Evolutionary conservation across 768 basidiomycete genomes (phyloP).

Genomic region (Fibroporia radiculosa): DNA sequence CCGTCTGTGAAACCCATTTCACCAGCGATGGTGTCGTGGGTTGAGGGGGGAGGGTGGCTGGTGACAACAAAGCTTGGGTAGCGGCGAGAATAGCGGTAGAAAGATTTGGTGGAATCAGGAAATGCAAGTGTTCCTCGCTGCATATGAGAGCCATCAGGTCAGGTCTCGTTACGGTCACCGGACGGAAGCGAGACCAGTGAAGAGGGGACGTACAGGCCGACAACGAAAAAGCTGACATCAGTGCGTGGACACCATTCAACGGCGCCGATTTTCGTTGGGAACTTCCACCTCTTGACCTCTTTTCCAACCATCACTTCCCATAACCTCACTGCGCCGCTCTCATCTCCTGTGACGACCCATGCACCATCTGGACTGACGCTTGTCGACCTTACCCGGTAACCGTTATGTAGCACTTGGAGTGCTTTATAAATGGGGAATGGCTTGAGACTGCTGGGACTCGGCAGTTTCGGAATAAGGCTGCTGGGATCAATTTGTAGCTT

Average conservation of each 20-base stretch:
- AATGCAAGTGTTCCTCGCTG: constrained; percentile 76
- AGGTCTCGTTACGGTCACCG: not conserved
- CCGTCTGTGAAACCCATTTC: constrained; percentile 56
- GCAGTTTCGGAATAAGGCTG: constrained; percentile 88
- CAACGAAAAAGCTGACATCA: constrained; percentile 73
- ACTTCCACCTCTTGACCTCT: constrained; percentile 81
- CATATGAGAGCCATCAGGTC: constrained; percentile 1
- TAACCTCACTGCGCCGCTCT: constrained; percentile 74
- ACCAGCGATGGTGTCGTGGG: constrained; percentile 52
- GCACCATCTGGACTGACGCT: constrained; percentile 81
- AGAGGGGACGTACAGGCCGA: constrained; percentile 47
- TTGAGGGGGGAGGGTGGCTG: constrained; percentile 51
- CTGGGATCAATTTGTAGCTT: constrained; percentile 91
- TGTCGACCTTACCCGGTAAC: constrained; percentile 63
- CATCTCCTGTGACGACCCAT: constrained; percentile 91
- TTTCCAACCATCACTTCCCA: constrained; percentile 92
- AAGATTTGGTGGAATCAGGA: constrained; percentile 76
- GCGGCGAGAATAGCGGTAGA: constrained; percentile 46
- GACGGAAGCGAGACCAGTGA: not conserved
- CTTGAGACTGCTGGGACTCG: constrained; percentile 81
- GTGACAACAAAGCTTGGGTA: constrained; percentile 57
- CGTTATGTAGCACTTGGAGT: constrained; percentile 61
- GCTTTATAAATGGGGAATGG: constrained; percentile 90
- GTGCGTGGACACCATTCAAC: constrained; percentile 91
- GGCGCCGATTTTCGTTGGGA: constrained; percentile 71